A percentile compares a stretch with the other conserved stretches of the same genome.
phyloP scores from a whole-genome alignment of 1,284 basidiomycete genomes.

The Ganoderma sp. region DNA sequence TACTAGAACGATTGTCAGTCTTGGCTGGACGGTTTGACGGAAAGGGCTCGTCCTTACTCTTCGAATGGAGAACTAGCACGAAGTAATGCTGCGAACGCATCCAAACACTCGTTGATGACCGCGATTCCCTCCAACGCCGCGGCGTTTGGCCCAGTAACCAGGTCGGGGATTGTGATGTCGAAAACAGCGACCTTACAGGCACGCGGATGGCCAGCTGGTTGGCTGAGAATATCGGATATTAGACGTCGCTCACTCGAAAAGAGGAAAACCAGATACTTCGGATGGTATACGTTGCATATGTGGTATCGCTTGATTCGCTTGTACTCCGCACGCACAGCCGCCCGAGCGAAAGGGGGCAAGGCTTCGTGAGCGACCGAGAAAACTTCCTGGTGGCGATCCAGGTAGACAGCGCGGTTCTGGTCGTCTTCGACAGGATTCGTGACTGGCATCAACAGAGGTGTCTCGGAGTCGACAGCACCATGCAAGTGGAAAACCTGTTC shows the following conservation, averaged over 20 bases:
- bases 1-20: slow-evolving; percentile 49
- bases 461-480: slow-evolving; percentile 87
- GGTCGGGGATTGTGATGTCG: slow-evolving; percentile 79
- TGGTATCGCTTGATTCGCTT: slow-evolving; percentile 91
- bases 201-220: slow-evolving; percentile 73
- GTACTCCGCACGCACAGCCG: slow-evolving; percentile 76
- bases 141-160: slow-evolving; percentile 62
- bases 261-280: slow-evolving; percentile 54
- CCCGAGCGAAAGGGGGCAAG: slow-evolving; percentile 83
- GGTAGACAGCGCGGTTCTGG: slow-evolving; percentile 68
- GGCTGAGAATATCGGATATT: slow-evolving; percentile 43
- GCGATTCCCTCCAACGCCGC: slow-evolving; percentile 74
- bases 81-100: slow-evolving; percentile 75
- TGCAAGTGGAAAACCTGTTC: slow-evolving; percentile 84
- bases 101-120: slow-evolving; percentile 67
- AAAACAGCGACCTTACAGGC: slow-evolving; percentile 74
- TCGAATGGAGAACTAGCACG: slow-evolving; percentile 76
- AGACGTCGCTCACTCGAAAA: neutral
- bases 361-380: slow-evolving; percentile 82
- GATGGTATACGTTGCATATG: slow-evolving; percentile 74
- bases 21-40: neutral
- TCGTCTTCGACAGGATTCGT: slow-evolving; percentile 62
- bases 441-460: slow-evolving; percentile 82
- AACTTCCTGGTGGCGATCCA: slow-evolving; percentile 85
- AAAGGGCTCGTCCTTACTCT: slow-evolving; percentile 51